phyloP scores from a whole-genome alignment of 345 rosid species.

The Eucalyptus regnans region DNA sequence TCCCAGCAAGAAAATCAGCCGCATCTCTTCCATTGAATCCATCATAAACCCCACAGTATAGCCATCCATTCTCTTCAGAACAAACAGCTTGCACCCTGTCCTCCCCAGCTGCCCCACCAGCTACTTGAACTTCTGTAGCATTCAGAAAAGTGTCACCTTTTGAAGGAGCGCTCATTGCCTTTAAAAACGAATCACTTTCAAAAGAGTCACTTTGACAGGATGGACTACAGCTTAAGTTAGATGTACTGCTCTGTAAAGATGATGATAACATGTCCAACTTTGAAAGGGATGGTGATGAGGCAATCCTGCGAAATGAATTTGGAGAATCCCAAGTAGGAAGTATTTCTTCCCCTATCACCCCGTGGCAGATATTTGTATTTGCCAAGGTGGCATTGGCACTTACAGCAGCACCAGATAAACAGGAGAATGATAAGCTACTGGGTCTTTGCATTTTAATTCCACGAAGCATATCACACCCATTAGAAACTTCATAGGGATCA shows the following conservation, averaged over 20 bases:
- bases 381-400: constrained; percentile 97
- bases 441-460: constrained; percentile 40
- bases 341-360: constrained; percentile 76
- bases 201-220: constrained; percentile 43
- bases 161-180: constrained; percentile 52
- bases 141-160: constrained; percentile 61
- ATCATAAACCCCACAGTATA: constrained; percentile 84
- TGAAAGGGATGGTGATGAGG: constrained; percentile 65
- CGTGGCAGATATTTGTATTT: constrained; percentile 89
- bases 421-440: constrained; percentile 85
- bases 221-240: constrained; percentile 77
- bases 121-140: constrained; percentile 77
- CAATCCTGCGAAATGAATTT: constrained; percentile 63
- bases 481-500: constrained; percentile 9
- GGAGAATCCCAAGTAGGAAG: constrained; percentile 89
- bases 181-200: constrained; percentile 55
- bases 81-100: constrained; percentile 98
- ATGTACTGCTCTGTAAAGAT: constrained; percentile 73
- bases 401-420: constrained; percentile 93
- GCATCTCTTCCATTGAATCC: constrained; percentile 99
- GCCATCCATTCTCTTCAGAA: constrained; percentile 92
- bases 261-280: constrained; percentile 82
- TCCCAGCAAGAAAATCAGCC: constrained; percentile 95
- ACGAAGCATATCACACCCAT: constrained; percentile 12
- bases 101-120: constrained; percentile 99